Evolutionary conservation across 2,329 filamentous ascomycete genomes (phyloP).

Genomic region (Botryotinia calthae): DNA sequence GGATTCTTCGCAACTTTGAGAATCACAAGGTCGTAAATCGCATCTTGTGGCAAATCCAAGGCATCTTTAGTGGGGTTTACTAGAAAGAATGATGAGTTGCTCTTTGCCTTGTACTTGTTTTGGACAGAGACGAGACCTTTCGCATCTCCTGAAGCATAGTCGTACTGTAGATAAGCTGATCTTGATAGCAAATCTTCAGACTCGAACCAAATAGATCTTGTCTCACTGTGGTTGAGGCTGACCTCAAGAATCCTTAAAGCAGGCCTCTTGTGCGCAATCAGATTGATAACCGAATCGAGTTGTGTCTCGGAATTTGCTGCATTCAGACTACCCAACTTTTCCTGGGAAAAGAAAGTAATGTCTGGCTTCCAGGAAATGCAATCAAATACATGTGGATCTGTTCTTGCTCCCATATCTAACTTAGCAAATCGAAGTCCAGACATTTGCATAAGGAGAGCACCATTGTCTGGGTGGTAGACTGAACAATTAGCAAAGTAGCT

Average conservation of each 20-base stretch:
- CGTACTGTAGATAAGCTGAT: constrained; percentile 1
- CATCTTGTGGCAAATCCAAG: not conserved
- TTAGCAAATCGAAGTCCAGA: constrained; percentile 27
- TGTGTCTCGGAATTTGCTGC: not conserved
- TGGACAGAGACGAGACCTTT: constrained; percentile 12
- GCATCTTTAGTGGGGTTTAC: not conserved
- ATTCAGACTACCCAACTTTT: not conserved
- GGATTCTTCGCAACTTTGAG: not conserved
- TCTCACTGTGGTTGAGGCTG: constrained; percentile 28
- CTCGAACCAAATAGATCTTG: constrained; percentile 36
- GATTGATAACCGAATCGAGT: constrained; percentile 35
- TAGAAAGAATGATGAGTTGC: not conserved
- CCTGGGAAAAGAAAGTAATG: constrained; percentile 21
- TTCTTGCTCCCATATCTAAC: constrained; percentile 15
- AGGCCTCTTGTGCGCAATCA: constrained; percentile 41
- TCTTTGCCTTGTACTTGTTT: constrained; percentile 18
- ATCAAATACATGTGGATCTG: constrained; percentile 16
- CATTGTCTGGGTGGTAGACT: constrained; percentile 26
- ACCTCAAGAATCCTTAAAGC: constrained; percentile 39
- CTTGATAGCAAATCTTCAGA: not conserved
- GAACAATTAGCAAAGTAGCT: constrained; percentile 19
- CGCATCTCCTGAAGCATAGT: constrained; percentile 8
- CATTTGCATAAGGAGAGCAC: constrained; percentile 29
- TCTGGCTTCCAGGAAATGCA: not conserved
- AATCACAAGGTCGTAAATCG: not conserved